These are phyloP conservation scores for Rosellinia necatrix DNA, from an alignment of 2,329 filamentous ascomycete species.

Conservation along the genomic window DNA sequence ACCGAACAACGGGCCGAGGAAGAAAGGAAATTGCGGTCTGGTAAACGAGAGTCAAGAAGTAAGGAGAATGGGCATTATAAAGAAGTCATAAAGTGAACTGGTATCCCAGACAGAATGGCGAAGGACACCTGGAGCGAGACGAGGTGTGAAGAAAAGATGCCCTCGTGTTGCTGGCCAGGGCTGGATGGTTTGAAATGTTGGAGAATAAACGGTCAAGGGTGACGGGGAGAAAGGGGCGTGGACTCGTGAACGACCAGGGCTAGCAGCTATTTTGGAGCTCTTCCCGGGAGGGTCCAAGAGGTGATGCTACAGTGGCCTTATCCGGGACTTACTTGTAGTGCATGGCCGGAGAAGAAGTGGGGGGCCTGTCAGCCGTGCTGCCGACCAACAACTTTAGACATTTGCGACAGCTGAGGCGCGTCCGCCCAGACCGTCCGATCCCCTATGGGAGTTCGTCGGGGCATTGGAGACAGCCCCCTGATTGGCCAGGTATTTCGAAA, in stretches of 20 bases:
- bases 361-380: constrained; percentile 4
- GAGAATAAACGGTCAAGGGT: constrained; percentile 12
- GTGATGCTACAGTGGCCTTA: constrained; percentile 44
- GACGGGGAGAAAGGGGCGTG: constrained; percentile 9
- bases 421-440: too few species aligned
- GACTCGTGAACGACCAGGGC: constrained; percentile 20
- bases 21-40: constrained; percentile 30
- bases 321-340: constrained; percentile 33
- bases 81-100: constrained; percentile 20
- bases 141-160: constrained; percentile 5
- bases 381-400: too few species aligned
- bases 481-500: too few species aligned
- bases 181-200: constrained; percentile 1
- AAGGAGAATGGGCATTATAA: constrained; percentile 47
- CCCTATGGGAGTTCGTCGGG: too few species aligned
- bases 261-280: constrained; percentile 24
- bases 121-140: constrained; percentile 23
- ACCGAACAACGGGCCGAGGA: constrained; percentile 19
- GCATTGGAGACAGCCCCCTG: too few species aligned
- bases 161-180: constrained; percentile 14
- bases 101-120: constrained; percentile 30
- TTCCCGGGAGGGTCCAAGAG: constrained; percentile 1
- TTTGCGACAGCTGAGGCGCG: background rate
- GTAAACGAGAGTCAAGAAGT: constrained; percentile 50
- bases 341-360: constrained; percentile 4